Percentiles rank a stretch among this genome's conserved stretches.
Conservation (phyloP, 495 filamentous ascomycete species). For the Aspergillus coremiiformis region DNA sequence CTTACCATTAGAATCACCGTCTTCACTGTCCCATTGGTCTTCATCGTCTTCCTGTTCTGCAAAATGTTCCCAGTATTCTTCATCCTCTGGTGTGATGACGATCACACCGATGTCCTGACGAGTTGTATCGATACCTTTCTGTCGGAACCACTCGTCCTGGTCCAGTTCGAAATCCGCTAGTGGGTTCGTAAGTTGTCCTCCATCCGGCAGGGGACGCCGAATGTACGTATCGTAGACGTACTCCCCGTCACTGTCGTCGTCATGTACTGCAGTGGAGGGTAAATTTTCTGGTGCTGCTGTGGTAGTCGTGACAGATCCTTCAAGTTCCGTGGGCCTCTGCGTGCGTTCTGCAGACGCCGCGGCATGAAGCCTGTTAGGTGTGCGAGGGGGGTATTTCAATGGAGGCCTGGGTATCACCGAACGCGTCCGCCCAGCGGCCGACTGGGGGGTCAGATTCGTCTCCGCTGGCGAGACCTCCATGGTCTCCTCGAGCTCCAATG, state of each 20-base stretch:
- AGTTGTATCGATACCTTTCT: constrained; percentile 24
- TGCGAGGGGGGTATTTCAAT: constrained; percentile 33
- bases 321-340: constrained; percentile 1
- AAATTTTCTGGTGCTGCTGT: background rate
- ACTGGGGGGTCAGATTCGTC: background rate
- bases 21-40: constrained; percentile 47
- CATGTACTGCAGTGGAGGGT: background rate
- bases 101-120: constrained; percentile 48
- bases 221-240: constrained; percentile 62
- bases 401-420: constrained; percentile 21
- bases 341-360: constrained; percentile 9
- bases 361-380: constrained; percentile 26
- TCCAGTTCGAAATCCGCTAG: constrained; percentile 25
- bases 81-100: constrained; percentile 51
- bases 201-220: constrained; percentile 33
- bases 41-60: constrained; percentile 49
- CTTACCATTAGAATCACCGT: constrained; percentile 56
- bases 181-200: constrained; percentile 26
- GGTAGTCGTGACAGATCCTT: background rate
- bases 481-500: constrained; percentile 34
- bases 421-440: background rate
- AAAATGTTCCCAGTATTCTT: constrained; percentile 51
- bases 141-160: constrained; percentile 22
- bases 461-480: constrained; percentile 18
- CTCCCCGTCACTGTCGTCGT: constrained; percentile 30